phyloP scores from a whole-genome alignment of 441 rosid genomes.

The Erodium texanum region DNA sequence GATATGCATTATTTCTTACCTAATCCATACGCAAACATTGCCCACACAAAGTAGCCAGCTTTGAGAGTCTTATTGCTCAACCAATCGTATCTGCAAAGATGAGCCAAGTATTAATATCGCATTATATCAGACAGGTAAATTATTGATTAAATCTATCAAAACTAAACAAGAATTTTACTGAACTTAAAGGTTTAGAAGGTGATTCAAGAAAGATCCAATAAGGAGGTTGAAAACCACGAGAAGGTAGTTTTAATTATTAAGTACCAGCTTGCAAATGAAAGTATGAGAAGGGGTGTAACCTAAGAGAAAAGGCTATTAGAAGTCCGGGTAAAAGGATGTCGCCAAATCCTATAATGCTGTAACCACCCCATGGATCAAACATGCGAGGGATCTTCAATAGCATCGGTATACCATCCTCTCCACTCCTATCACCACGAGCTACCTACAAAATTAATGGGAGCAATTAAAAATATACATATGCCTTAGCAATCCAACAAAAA shows the following conservation, averaged over 20 bases:
- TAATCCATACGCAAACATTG: slow-evolving; percentile 86
- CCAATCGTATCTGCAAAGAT: slow-evolving; percentile 71
- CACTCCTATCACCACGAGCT: slow-evolving; percentile 73
- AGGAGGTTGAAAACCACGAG: no score
- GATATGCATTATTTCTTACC: slow-evolving; percentile 32
- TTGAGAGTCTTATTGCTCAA: slow-evolving; percentile 69
- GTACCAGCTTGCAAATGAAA: slow-evolving; percentile 11
- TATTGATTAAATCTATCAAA: no score
- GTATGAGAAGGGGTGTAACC: slow-evolving; percentile 28
- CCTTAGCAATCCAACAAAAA: neutral
- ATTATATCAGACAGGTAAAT: neutral
- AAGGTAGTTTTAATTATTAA: no score
- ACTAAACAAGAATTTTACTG: no score
- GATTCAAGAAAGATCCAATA: no score
- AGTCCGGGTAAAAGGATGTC: slow-evolving; percentile 69
- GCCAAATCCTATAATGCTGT: slow-evolving; percentile 70
- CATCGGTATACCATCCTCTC: slow-evolving; percentile 77
- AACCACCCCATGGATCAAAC: slow-evolving; percentile 85
- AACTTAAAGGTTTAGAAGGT: no score
- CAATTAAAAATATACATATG: neutral
- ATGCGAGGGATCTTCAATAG: slow-evolving; percentile 64
- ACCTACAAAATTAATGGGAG: slow-evolving; percentile 32
- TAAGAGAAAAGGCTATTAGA: slow-evolving; percentile 55
- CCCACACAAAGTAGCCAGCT: slow-evolving; percentile 84
- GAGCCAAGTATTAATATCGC: neutral